Percentiles rank a stretch among this genome's conserved stretches.
Conservation (phyloP, 2,329 filamentous ascomycete genomes). For the Colletotrichum chrysophilum region DNA sequence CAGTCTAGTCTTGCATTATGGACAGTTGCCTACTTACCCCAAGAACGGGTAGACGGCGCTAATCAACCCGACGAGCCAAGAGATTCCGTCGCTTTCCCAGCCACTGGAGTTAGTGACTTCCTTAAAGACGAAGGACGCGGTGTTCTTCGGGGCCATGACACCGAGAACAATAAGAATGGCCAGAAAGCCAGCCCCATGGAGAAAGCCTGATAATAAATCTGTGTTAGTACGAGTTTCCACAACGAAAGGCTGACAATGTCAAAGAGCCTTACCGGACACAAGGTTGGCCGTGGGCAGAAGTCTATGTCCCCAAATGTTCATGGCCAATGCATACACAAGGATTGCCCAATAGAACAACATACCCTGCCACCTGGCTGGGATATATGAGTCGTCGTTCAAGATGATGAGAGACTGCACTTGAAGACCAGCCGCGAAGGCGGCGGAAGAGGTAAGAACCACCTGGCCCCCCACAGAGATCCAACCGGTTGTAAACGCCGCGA, state of each 20-base stretch:
- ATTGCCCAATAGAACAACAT: conserved; percentile 53
- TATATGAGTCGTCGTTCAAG: conserved; percentile 44
- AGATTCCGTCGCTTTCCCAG: conserved; percentile 33
- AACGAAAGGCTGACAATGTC: not conserved
- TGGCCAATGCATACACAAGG: conserved; percentile 36
- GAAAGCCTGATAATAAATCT: conserved; percentile 13
- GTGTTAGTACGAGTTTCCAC: not conserved
- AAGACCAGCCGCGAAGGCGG: conserved; percentile 49
- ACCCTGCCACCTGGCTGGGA: conserved; percentile 46
- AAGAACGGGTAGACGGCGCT: conserved; percentile 37
- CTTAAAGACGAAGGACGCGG: conserved; percentile 33
- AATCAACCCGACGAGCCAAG: conserved; percentile 37
- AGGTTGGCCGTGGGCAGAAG: conserved; percentile 41
- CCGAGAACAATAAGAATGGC: conserved; percentile 31
- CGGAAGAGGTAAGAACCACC: conserved; percentile 49
- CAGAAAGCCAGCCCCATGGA: conserved; percentile 33
- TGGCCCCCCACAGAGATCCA: conserved; percentile 54
- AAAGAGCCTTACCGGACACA: not conserved
- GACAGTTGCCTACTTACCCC: conserved; percentile 28
- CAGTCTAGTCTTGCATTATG: not conserved
- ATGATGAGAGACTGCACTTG: conserved; percentile 48
- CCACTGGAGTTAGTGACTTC: conserved; percentile 36
- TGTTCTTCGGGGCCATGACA: conserved; percentile 35
- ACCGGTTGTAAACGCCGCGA: conserved; percentile 45
- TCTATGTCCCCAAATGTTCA: conserved; percentile 48